These are phyloP conservation scores for Cerioporus squamosus DNA, from an alignment of 1,284 basidiomycete species.

Conservation along the genomic window DNA sequence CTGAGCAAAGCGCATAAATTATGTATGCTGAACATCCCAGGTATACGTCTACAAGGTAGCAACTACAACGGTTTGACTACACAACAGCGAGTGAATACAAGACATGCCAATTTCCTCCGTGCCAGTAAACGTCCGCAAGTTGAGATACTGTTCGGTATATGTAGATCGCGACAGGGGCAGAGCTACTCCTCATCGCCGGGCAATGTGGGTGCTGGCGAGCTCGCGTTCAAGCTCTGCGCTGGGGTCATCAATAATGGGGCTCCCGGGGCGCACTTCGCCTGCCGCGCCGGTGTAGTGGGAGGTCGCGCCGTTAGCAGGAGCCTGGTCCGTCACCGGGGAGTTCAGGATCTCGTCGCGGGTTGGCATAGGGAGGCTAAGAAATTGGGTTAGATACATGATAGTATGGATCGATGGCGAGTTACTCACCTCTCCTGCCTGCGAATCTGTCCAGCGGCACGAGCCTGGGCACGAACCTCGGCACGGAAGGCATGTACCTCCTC, in stretches of 20 bases:
- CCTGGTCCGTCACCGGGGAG: constrained; percentile 74
- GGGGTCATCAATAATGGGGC: constrained; percentile 81
- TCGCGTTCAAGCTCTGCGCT: constrained; percentile 87
- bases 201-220: constrained; percentile 67
- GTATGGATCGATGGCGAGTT: not conserved
- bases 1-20: no score
- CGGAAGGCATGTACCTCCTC: constrained; percentile 93
- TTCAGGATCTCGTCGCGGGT: constrained; percentile 78
- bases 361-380: constrained; percentile 70
- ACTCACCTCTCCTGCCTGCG: constrained; percentile 74
- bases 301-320: constrained; percentile 67
- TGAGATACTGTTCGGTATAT: not conserved
- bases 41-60: constrained; percentile 7
- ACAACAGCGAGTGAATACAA: not conserved
- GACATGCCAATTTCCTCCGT: not conserved
- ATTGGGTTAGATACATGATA: not conserved
- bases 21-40: not conserved
- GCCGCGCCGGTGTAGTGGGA: constrained; percentile 58
- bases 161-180: no score
- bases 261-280: constrained; percentile 46
- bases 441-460: constrained; percentile 68
- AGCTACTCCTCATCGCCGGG: constrained; percentile 12
- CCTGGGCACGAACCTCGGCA: constrained; percentile 80
- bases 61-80: not conserved
- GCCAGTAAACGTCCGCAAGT: not conserved